Base-by-base conservation (phyloP, 148 eudicot genomes). In the Dianthus caryophyllus region DNA sequence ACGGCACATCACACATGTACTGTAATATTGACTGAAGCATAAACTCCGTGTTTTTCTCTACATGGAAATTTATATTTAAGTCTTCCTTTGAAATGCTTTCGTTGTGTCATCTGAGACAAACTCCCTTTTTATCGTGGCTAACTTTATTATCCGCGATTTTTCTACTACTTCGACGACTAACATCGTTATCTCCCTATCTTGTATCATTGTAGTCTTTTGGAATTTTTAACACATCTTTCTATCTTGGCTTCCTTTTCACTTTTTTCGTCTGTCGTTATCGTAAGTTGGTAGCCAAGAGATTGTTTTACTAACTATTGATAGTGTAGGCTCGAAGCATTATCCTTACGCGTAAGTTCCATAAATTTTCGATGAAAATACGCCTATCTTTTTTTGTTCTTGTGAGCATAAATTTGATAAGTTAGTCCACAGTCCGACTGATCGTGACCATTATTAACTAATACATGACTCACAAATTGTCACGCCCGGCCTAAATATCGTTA, bases 1-100 rank as follows among this genome's bases (percentile, higher is more conserved):
- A 11, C 59, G 59, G 59, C 59, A 24, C 62, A 31, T 58, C 31
- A 33, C 59, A 24, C 62, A 31, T 58, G 38, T 58, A 58, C 41
- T 58, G 41, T 33, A 10, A 9, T 58, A n/a, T 58, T 17, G 62
- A 58, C 62, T 58, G 39, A 15, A 29, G 9, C 21, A 9, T 29
- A 58, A 41, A 29, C 41, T 29, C 62, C 62, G 38, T 58, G 20
- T 58, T 58, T 58, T 58, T 17, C 41, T 58, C 62, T n/a, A 14
- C 16, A 8, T 17, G 62, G 62, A n/a, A n/a, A 2, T 29, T 16
- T n/a, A n/a, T n/a, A 58, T 1, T 20, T 17, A 8, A 27, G 14
- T 30, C 41, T 58, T 33, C 38, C 38, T 33, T 33, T 33, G 38
- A 33, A 33, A 33, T 33, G 21, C 62, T 9, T 29, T 57, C 31